A percentile compares a stretch with the other conserved stretches of the same genome.
Conservation (phyloP, 31 red algal species). For the Asparagopsis taxiformis region DNA sequence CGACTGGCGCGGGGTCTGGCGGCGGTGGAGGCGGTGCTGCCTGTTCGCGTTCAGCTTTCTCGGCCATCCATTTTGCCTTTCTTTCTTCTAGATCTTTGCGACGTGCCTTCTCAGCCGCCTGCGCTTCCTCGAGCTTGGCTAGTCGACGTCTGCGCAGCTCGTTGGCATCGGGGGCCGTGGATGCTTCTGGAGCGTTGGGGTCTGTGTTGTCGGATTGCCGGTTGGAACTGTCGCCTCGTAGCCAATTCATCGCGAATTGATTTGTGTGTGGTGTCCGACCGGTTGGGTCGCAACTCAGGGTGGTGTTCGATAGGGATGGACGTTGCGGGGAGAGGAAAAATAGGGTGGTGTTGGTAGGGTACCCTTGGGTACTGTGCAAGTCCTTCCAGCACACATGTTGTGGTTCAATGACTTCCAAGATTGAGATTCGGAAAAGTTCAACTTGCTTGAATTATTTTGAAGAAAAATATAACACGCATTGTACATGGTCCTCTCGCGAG, state of each 20-base stretch:
- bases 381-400: too few relatives aligned
- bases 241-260: constrained; percentile 80
- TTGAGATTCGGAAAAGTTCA: too few relatives aligned
- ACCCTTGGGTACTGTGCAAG: too few relatives aligned
- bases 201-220: constrained; percentile 7
- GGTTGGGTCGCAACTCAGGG: too few relatives aligned
- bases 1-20: background rate
- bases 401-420: too few relatives aligned
- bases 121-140: constrained; percentile 67
- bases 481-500: too few relatives aligned
- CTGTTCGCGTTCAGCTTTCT: constrained; percentile 23
- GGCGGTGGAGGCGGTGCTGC: constrained; percentile 21
- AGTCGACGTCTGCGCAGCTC: constrained; percentile 83
- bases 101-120: constrained; percentile 49
- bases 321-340: too few relatives aligned
- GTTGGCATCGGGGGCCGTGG: constrained; percentile 45
- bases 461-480: too few relatives aligned
- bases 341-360: too few relatives aligned
- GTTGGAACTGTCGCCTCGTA: constrained; percentile 19
- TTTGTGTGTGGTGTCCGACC: too few relatives aligned
- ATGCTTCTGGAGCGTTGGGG: constrained; percentile 2
- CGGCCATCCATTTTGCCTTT: constrained; percentile 59
- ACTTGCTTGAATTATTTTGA: too few relatives aligned
- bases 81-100: constrained; percentile 64
- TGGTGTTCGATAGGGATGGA: too few relatives aligned